These are phyloP conservation scores for Corinectria fuckeliana DNA, from an alignment of 2,329 filamentous ascomycete species.

Conservation along the genomic window DNA sequence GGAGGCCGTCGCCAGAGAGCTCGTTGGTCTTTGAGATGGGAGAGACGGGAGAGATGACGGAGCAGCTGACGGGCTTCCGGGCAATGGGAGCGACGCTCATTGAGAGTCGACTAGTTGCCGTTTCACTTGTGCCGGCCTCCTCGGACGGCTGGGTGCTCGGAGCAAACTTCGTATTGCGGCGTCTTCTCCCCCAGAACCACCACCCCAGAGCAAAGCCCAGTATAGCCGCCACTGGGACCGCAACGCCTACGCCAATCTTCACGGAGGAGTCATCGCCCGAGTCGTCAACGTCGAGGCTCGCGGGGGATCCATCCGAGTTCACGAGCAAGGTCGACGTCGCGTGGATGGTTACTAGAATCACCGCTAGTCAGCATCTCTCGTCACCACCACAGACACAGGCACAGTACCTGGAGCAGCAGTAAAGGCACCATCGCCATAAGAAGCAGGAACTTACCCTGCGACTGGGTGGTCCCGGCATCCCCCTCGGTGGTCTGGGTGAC, in stretches of 20 bases:
- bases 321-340: conserved; percentile 34
- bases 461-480: conserved; percentile 27
- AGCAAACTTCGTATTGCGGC: conserved; percentile 9
- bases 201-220: conserved; percentile 17
- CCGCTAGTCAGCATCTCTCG: conserved; percentile 3
- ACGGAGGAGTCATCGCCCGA: conserved; percentile 16
- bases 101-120: conserved; percentile 1
- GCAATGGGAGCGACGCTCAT: conserved; percentile 18
- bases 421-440: conserved; percentile 34
- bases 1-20: conserved; percentile 19
- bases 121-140: conserved; percentile 12
- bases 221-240: conserved; percentile 24
- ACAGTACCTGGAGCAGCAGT: conserved; percentile 39
- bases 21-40: conserved; percentile 30
- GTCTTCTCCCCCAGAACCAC: conserved; percentile 26
- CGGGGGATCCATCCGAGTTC: conserved; percentile 29
- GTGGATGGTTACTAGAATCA: conserved; percentile 31
- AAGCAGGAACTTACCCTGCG: conserved; percentile 40
- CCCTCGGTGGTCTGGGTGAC: conserved; percentile 36
- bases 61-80: conserved; percentile 28
- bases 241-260: conserved; percentile 33
- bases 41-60: conserved; percentile 31
- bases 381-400: not conserved
- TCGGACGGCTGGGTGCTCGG: conserved; percentile 15
- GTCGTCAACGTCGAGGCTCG: conserved; percentile 11